Percentiles rank a stretch among this genome's conserved stretches.
Evolutionary conservation across 202 grass and related monocot genomes (phyloP).

Genomic region (Musa balbisiana): DNA sequence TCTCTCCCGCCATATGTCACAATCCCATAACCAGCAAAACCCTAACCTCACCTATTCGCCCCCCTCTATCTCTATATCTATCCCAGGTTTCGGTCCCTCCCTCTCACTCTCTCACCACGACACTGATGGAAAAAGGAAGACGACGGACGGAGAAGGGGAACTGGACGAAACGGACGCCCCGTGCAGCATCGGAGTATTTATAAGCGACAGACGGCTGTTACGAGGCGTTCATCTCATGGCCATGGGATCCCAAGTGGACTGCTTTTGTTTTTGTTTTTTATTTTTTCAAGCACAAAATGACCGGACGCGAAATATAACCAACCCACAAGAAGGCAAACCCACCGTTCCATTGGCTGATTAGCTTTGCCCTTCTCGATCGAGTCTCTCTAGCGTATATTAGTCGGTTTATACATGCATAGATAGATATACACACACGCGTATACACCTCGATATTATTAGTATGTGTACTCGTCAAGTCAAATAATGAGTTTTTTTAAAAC

Average conservation of each 20-base stretch:
- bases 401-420: too few species aligned
- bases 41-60: not conserved
- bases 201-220: not conserved
- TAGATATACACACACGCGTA: too few species aligned
- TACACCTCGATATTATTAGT: too few species aligned
- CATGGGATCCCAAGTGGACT: not conserved
- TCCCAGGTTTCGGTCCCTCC: not conserved
- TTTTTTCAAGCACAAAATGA: not conserved
- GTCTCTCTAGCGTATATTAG: too few species aligned
- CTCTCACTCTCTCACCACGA: not conserved
- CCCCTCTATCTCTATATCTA: too few species aligned
- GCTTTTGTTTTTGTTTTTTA: not conserved
- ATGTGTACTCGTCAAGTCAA: too few species aligned
- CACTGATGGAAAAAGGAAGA: not conserved
- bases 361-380: too few species aligned
- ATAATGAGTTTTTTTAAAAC: too few species aligned
- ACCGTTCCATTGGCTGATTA: not conserved
- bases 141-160: not conserved
- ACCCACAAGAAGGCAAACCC: not conserved
- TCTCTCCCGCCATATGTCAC: not conserved
- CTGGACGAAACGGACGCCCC: not conserved
- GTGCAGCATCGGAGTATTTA: not conserved
- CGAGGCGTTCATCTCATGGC: not conserved
- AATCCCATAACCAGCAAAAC: not conserved
- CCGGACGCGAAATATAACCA: not conserved